Conservation (phyloP, 2,329 filamentous ascomycete species). For the Nemania sp. region DNA sequence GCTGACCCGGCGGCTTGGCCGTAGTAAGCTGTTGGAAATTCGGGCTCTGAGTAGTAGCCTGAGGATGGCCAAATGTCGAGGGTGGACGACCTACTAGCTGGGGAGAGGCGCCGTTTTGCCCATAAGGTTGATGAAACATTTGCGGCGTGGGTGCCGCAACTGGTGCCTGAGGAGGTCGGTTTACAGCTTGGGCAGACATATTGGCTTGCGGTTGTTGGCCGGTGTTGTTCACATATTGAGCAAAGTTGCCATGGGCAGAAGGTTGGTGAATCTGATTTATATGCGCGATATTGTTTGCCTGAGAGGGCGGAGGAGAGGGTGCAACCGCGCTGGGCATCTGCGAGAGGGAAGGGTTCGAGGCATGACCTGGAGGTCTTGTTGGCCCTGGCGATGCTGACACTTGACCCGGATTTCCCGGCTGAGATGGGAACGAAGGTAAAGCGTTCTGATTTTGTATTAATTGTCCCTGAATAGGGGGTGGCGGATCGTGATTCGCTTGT, state of each 20-base stretch:
- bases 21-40: constrained; percentile 25
- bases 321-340: constrained; percentile 2
- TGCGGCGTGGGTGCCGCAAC: constrained; percentile 7
- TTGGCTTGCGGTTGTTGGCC: constrained; percentile 26
- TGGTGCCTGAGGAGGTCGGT: constrained; percentile 13
- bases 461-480: constrained; percentile 8
- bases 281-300: constrained; percentile 6
- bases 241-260: constrained; percentile 8
- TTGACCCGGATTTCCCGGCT: constrained; percentile 7
- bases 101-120: constrained; percentile 1
- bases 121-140: constrained; percentile 4
- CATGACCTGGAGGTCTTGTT: constrained; percentile 13
- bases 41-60: constrained; percentile 17
- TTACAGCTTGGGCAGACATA: constrained; percentile 9
- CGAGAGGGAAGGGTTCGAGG: neutral
- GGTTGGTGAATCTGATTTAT: constrained; percentile 2
- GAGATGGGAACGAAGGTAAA: constrained; percentile 1
- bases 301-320: constrained; percentile 15
- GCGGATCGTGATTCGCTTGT: constrained; percentile 13
- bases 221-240: constrained; percentile 10
- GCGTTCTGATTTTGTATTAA: neutral
- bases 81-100: constrained; percentile 27
- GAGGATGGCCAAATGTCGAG: constrained; percentile 16
- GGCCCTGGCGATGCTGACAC: constrained; percentile 9
- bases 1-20: constrained; percentile 6